Evolutionary conservation across 768 basidiomycete species (phyloP), one percentile per base, ranked within the genome.

Genomic region (Lentinus brumalis): DNA sequence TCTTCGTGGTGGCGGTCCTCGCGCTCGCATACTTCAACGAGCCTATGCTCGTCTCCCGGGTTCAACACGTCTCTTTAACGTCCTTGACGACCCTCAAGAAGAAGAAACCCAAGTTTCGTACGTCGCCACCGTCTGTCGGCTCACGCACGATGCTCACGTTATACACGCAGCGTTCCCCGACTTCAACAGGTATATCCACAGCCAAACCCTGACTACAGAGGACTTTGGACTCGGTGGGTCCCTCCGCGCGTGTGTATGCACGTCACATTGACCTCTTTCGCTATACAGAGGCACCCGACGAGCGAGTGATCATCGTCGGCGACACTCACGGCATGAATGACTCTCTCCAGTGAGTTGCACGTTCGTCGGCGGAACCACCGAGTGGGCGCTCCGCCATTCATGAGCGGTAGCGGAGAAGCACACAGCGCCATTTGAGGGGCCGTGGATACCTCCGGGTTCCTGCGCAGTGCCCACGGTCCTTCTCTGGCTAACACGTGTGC

Each of bases 241-340:
- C 15, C 1, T 15, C 1, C 30, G 41, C 30, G n/a, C 1, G 15
- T 32, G 4, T 9, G 38, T 18, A 2, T 2, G n/a, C 40, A 32
- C 15, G 5, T 11, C 26, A 49, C 5, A 8, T 41, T 9, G 30
- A 38, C 9, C 29, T 41, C 53, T 35, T 21, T 50, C 56, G 31
- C 26, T 44, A 10, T 41, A 32, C 51, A 90, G 90, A 81, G 59
- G 77, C 83, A 14, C 71, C 79, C 3, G 67, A 75, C 30, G 78
- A 72, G 63, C 85, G 93, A 15, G 77, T 89, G 30, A 84, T 98
- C 45, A 75, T 94, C 61, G 77, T 97, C 12, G 96, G 95, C 8
- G 96, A 98, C 67, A 80, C 97, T 7, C 96, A 98, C 78, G 93
- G 92, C 49, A 92, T 89, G 84, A 79, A 82, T 54, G 70, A 79